These are phyloP conservation scores for Cyamopsis tetragonoloba DNA, from an alignment of 306 rosid species.

Conservation along the genomic window DNA sequence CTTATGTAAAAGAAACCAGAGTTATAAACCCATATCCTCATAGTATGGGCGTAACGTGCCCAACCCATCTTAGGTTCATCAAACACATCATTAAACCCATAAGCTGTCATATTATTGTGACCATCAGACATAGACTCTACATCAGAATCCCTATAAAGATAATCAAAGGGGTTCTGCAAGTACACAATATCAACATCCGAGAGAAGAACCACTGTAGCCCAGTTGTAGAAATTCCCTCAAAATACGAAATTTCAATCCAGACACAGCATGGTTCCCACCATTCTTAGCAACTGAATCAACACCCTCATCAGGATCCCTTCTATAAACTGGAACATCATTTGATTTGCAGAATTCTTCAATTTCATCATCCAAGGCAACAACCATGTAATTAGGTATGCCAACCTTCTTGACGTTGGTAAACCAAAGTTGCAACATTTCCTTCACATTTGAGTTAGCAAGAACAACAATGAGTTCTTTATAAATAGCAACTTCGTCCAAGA, in stretches of 20 bases:
- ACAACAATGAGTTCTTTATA: conserved; percentile 65
- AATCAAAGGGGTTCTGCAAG: conserved; percentile 84
- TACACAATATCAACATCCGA: conserved; percentile 85
- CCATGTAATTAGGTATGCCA: conserved; percentile 72
- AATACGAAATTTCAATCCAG: conserved; percentile 71
- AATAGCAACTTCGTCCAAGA: conserved; percentile 64
- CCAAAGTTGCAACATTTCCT: conserved; percentile 68
- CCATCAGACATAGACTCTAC: conserved; percentile 95
- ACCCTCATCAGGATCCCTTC: conserved; percentile 70
- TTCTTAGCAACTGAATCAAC: conserved; percentile 55
- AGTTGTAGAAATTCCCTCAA: conserved; percentile 83
- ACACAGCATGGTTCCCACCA: conserved; percentile 81
- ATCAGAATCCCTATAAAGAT: conserved; percentile 81
- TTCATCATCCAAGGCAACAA: conserved; percentile 63
- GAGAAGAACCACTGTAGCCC: conserved; percentile 79
- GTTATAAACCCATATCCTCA: conserved; percentile 94
- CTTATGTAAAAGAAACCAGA: conserved; percentile 88
- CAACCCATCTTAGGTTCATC: conserved; percentile 94
- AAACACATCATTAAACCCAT: conserved; percentile 80
- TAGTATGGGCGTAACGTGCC: conserved; percentile 90
- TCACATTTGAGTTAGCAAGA: conserved; percentile 74
- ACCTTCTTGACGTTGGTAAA: conserved; percentile 65
- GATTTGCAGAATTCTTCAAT: conserved; percentile 64
- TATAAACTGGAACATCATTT: conserved; percentile 71
- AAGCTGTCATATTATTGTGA: conserved; percentile 73